A percentile compares a stretch with the other conserved stretches of the same genome.
Evolutionary conservation across 768 basidiomycete species (phyloP).

Genomic region (Hericium rajendrae): DNA sequence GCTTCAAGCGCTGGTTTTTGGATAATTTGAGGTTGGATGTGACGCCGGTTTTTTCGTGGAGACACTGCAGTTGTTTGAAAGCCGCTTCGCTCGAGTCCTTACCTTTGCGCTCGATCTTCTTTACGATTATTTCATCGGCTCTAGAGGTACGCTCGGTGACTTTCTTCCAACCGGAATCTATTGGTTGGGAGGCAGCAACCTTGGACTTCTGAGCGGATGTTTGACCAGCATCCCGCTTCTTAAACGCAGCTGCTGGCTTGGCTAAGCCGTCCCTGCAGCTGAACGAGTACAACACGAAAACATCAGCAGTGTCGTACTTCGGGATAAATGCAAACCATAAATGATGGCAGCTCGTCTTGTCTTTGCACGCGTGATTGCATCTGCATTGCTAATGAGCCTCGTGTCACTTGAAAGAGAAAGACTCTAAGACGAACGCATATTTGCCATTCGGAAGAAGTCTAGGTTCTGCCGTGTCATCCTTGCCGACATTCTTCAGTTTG

Average conservation of each 20-base stretch:
- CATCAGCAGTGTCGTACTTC: background rate
- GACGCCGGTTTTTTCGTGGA: conserved; percentile 11
- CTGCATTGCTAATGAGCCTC: conserved; percentile 24
- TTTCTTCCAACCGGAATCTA: conserved; percentile 2
- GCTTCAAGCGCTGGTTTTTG: conserved; percentile 10
- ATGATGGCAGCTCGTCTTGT: conserved; percentile 68
- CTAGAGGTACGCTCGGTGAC: background rate
- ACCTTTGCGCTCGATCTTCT: background rate
- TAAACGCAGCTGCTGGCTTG: conserved; percentile 37
- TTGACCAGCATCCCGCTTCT: conserved; percentile 16
- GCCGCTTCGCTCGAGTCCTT: background rate
- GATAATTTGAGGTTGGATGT: conserved; percentile 5
- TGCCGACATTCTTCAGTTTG: background rate
- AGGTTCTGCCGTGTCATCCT: conserved; percentile 6
- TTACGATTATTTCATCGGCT: background rate
- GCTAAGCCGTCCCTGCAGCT: conserved; percentile 68
- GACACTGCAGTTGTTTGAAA: conserved; percentile 8
- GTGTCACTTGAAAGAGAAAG: background rate
- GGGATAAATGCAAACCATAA: conserved; percentile 40
- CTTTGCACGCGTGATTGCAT: conserved; percentile 75
- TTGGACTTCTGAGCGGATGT: background rate
- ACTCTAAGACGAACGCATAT: conserved; percentile 28
- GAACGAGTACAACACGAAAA: background rate
- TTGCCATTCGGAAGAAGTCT: conserved; percentile 52
- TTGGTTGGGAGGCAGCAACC: background rate